Evolutionary conservation across 1,284 basidiomycete genomes (phyloP), one percentile per base, ranked within the genome.

Genomic region (Megacollybia platyphylla): DNA sequence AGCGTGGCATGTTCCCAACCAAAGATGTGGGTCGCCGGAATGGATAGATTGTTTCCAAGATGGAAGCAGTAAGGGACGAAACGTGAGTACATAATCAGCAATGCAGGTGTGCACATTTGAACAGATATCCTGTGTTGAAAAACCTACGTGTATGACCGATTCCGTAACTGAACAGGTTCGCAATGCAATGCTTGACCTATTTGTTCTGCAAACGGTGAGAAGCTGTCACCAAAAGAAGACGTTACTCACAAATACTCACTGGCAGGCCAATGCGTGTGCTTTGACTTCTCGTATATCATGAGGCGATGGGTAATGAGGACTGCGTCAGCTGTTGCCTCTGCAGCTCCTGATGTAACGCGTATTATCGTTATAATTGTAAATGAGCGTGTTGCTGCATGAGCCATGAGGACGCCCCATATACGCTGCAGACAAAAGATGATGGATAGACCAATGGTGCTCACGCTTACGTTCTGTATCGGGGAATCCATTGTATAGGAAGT

Each of bases 321-420:
- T 11, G 54, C 52, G 39, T 57, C 54, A 15, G 54, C 55, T 4
- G 51, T 57, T 9, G 67, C 65, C 49, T 71, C 68, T 13, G 53
- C 51, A 1, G 60, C 60, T 2, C 68, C 68, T n/a, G 57, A 59
- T 3, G 70, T 49, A 2, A 69, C 54, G n/a, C 68, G 58, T 9
- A 70, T 51, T 1, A 63, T 60, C 1, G 61, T 60, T 1, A 70
- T 50, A 11, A 59, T 58, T 1, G 53, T 60, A 47, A 68, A 71
- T 42, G 62, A 65, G 7, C 63, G 53, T 3, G 57, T 53, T 4
- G 54, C 66, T 0, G 68, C 65, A 53, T 71, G 66, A 28, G 51
- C 57, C 62, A 67, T 67, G 34, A 67, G 57, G 7, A 58, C 56
- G 17, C 65, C 65, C 66, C 67, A 69, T 44, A 67, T 50, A 49